Conservation (phyloP, 306 rosid species). For the Inga laurina region DNA sequence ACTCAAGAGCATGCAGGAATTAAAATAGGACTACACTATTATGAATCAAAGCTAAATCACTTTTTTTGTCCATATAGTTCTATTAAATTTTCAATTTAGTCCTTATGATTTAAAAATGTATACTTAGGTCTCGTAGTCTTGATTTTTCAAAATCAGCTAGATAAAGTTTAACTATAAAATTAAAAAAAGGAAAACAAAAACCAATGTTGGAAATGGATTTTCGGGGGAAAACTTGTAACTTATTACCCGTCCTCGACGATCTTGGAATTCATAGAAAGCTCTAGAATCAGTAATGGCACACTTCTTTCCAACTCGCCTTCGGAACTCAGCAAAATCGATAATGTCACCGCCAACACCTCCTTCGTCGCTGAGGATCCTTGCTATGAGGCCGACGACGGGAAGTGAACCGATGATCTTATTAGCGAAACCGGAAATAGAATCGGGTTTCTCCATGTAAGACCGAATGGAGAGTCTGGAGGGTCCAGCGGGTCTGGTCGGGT, state of each 20-base stretch:
- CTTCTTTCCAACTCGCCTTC: conserved; percentile 83
- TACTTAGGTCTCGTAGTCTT: neutral
- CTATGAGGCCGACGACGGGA: conserved; percentile 80
- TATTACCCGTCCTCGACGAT: conserved; percentile 68
- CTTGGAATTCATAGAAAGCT: conserved; percentile 78
- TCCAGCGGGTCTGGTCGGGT: conserved; percentile 30
- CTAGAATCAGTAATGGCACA: conserved; percentile 62
- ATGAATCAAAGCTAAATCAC: neutral
- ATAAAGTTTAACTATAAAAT: neutral
- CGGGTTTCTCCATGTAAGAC: conserved; percentile 78
- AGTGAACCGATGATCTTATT: conserved; percentile 84
- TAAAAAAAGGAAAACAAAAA: neutral
- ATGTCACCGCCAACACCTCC: conserved; percentile 88
- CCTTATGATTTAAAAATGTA: neutral
- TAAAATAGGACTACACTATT: neutral
- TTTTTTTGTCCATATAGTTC: neutral
- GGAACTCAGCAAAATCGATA: conserved; percentile 84
- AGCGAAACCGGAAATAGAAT: conserved; percentile 62
- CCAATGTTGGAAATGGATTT: neutral
- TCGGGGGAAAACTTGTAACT: neutral
- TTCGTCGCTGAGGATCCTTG: conserved; percentile 77
- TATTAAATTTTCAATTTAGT: neutral
- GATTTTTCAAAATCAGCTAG: neutral
- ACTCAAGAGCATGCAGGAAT: neutral
- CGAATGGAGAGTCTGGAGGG: conserved; percentile 44